Evolutionary conservation across 2,329 filamentous ascomycete species (phyloP), one percentile per base, ranked within the genome.

Genomic region (Cladosporium sp.): DNA sequence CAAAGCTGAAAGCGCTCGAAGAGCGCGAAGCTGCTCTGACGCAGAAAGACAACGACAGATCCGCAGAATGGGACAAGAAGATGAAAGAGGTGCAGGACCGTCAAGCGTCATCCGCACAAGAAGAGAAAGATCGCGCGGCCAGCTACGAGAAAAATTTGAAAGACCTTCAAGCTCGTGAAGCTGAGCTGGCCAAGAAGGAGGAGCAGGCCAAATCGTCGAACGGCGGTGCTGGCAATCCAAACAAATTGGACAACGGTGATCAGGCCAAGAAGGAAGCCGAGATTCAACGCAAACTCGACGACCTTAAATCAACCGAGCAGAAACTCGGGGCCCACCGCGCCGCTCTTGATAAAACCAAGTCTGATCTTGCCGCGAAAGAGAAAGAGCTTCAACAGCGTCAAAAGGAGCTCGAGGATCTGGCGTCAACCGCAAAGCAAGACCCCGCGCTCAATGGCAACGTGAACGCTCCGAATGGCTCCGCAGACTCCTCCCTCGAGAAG

Each of bases 61-160:
- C 40, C 7, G 40, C 40, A 17, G 40, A 43, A 18, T 30, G 32
- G 32, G 32, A 36, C 32, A 36, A 36, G 32, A 43, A 43, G 40
- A 43, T 43, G 27, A 43, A 30, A 20, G 27, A 43, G 19, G 5
- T 43, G 22, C 22, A 30, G 19, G n/a, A 30, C 11, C 40, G 40
- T 11, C 22, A 24, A 27, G 40, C 9, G 8, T 27, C 22, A 7
- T 17, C 22, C 7, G 20, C 11, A 13, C 12, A 22, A 4, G 40
- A 27, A 20, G 27, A 24, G 40, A 27, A 30, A 8, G 22, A 40
- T 0, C 48, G 48, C 24, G 40, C 48, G 11, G 41, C 27, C 5
- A 34, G 18, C 13, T 48, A 48, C 13, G 41, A 44, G 17, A 51
- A 51, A 34, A 51, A 51, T 22, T 8, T 51, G 48, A 37, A 44